These are phyloP conservation scores for Kazachstania sp. DNA, from an alignment of 1,139 yeast genomes.

Conservation along the genomic window DNA sequence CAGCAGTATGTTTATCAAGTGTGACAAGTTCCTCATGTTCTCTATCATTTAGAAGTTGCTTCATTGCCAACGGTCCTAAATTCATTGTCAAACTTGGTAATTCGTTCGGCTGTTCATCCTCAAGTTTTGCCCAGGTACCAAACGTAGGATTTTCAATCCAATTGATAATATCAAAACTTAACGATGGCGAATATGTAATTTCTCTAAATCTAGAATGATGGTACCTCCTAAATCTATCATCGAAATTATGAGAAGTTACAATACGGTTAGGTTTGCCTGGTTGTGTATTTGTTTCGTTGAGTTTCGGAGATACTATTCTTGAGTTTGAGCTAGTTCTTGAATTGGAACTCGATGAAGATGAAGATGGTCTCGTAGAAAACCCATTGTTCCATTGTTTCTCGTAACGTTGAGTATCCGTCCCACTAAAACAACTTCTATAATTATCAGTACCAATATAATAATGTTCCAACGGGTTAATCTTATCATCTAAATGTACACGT, in stretches of 20 bases:
- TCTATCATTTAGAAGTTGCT: too few relatives aligned
- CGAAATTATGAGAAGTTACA: background rate
- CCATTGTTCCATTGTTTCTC: conserved; percentile 9
- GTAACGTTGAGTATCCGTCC: conserved; percentile 5
- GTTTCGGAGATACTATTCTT: background rate
- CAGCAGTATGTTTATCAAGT: background rate
- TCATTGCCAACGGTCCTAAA: too few relatives aligned
- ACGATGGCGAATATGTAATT: too few relatives aligned
- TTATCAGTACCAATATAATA: conserved; percentile 1
- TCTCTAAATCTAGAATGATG: background rate
- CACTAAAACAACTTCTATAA: background rate
- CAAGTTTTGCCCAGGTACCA: too few relatives aligned
- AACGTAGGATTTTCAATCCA: too few relatives aligned
- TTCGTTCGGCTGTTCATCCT: too few relatives aligned
- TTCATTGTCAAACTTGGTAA: too few relatives aligned
- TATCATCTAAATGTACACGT: conserved; percentile 5
- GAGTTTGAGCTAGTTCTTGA: background rate
- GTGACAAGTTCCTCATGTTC: background rate
- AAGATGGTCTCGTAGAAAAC: background rate
- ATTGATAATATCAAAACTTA: too few relatives aligned
- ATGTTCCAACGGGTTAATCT: conserved; percentile 6
- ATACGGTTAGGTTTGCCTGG: too few relatives aligned
- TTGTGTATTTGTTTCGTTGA: too few relatives aligned
- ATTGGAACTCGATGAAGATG: background rate
- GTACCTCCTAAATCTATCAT: background rate